phyloP scores from a whole-genome alignment of 352 stramenopile species.

The Phytophthora rubi region DNA sequence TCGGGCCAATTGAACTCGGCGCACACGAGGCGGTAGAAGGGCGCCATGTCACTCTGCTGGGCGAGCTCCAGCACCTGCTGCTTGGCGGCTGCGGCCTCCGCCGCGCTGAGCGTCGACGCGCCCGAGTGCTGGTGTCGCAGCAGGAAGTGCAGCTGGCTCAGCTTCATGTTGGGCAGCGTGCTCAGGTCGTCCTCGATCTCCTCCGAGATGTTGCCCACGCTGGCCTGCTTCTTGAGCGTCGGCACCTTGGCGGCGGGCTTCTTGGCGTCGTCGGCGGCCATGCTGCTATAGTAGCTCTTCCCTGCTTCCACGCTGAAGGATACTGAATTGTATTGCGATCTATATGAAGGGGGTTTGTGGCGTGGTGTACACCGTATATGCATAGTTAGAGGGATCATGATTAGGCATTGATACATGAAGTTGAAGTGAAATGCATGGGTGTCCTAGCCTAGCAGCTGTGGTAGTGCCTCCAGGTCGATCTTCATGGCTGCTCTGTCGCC shows the following conservation, averaged over 20 bases:
- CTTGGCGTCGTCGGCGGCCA: slow-evolving; percentile 28
- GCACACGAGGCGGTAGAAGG: slow-evolving; percentile 82
- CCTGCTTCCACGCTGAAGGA: not conserved
- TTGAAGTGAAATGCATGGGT: slow-evolving; percentile 1
- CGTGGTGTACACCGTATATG: not conserved
- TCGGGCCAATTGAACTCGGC: slow-evolving; percentile 73
- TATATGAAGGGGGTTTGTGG: slow-evolving; percentile 7
- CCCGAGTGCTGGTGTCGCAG: slow-evolving; percentile 73
- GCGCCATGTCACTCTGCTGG: slow-evolving; percentile 70
- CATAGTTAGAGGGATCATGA: not conserved
- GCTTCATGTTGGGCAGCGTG: slow-evolving; percentile 82
- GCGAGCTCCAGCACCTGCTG: slow-evolving; percentile 71
- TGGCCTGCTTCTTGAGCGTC: slow-evolving; percentile 74
- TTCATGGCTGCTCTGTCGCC: slow-evolving; percentile 68
- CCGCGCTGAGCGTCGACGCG: slow-evolving; percentile 40
- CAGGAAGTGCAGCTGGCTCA: slow-evolving; percentile 77
- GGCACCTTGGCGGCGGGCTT: slow-evolving; percentile 18
- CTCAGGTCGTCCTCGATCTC: slow-evolving; percentile 86
- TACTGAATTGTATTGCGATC: slow-evolving; percentile 7
- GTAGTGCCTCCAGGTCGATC: slow-evolving; percentile 56
- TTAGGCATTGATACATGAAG: not conserved
- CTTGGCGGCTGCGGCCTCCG: slow-evolving; percentile 46
- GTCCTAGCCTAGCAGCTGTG: slow-evolving; percentile 48
- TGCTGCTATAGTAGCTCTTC: not conserved
- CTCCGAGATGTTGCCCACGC: slow-evolving; percentile 84